Base-by-base conservation (phyloP, 2,329 filamentous ascomycete species). In the Alternaria longipes region DNA sequence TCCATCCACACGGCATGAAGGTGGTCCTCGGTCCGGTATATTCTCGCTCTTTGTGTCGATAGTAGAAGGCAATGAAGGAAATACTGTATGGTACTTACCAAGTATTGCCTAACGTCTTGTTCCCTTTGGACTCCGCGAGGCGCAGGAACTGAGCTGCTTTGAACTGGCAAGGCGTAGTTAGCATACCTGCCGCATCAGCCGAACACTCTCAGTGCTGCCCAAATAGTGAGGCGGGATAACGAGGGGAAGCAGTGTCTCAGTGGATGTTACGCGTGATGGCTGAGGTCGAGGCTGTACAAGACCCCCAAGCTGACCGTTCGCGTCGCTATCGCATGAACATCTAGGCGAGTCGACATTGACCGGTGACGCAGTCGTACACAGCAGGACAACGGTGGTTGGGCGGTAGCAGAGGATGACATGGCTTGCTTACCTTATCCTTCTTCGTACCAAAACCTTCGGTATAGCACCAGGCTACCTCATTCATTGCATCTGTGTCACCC, bases 401-500 rank as follows among this genome's bases (percentile, higher is more conserved):
- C 42, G 38, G 28, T 36, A 50, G 44, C 18, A 55, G 49, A 51
- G 20, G 62, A 41, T 50, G 47, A 56, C 44, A 46, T 52, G 50
- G 40, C 52, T 58, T 63, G 87, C 92, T 81, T 85, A 97, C 94
- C 91, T 97, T 98, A 84, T 99, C 94, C 80, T 98, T 99, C 80
- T 93, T 95, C 75, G 93, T 94, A 34, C 95, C 95, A 80, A 97
- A 97, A n/a, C 95, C 95, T 77, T 97, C 91, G 28, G 96, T 80
- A 84, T 95, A 98, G 83, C 95, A 99, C 93, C 93, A 97, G 36
- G 90, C 95, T 55, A 90, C 90, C 80, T 98, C 94, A 76, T 97
- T 97, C 94, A 98, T 97, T 59, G 94, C 95, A 82, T 99, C 95
- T 45, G 92, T 92, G 79, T 99, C 95, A 63, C 95, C 95, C 68